phyloP scores from a whole-genome alignment of 2,329 filamentous ascomycete genomes.

The Fusarium ramigenum region DNA sequence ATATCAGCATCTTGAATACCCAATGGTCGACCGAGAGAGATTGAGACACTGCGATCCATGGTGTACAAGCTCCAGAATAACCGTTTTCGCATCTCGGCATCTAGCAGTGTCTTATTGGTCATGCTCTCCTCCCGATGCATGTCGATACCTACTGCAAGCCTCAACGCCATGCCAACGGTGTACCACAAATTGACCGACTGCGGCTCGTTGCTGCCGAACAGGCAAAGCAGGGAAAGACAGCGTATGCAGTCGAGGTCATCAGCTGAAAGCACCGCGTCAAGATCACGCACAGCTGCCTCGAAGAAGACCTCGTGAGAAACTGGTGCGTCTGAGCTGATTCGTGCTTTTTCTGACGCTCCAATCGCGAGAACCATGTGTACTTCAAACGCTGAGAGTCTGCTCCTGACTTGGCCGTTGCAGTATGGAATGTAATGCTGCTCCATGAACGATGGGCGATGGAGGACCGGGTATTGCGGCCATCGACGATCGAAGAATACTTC shows the following conservation, averaged over 20 bases:
- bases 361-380: conserved; percentile 39
- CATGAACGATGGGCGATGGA: conserved; percentile 37
- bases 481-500: conserved; percentile 35
- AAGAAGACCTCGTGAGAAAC: conserved; percentile 36
- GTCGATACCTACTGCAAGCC: conserved; percentile 36
- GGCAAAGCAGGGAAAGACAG: conserved; percentile 32
- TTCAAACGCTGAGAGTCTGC: conserved; percentile 28
- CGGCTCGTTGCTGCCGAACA: conserved; percentile 39
- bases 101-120: conserved; percentile 11
- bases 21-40: conserved; percentile 28
- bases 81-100: conserved; percentile 36
- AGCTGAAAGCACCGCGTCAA: conserved; percentile 23
- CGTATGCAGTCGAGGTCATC: conserved; percentile 35
- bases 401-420: background rate
- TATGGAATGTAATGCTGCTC: conserved; percentile 34
- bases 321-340: conserved; percentile 6
- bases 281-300: conserved; percentile 24
- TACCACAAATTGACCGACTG: conserved; percentile 39
- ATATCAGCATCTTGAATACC: conserved; percentile 38
- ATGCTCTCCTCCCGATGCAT: conserved; percentile 35
- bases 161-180: conserved; percentile 34
- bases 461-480: conserved; percentile 36
- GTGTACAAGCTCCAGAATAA: conserved; percentile 38
- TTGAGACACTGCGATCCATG: conserved; percentile 37
- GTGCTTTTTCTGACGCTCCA: conserved; percentile 31